A percentile compares a stretch with the other conserved stretches of the same genome.
Conservation (phyloP, 441 rosid species). For the Adansonia grandidieri region DNA sequence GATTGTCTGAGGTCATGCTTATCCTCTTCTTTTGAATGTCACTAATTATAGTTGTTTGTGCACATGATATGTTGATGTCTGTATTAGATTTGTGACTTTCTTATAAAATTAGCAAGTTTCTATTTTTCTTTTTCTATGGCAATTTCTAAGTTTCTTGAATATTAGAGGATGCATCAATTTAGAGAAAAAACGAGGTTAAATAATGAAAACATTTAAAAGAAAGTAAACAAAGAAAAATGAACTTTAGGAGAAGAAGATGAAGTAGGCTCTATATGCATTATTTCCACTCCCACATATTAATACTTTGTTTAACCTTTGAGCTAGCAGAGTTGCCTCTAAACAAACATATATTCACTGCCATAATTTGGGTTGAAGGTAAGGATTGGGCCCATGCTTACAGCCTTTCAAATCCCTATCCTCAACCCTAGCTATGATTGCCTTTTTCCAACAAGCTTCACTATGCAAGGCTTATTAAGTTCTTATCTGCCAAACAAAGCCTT, state of each 20-base stretch:
- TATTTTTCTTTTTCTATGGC: not conserved
- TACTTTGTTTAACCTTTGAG: too few relatives aligned
- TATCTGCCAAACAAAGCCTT: not conserved
- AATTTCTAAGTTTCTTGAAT: too few relatives aligned
- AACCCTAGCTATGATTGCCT: not conserved
- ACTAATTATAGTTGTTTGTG: not conserved
- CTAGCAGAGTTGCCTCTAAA: not conserved
- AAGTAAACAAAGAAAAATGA: too few relatives aligned
- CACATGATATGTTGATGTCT: not conserved
- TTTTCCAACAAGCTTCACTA: not conserved
- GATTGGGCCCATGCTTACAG: not conserved
- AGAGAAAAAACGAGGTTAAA: too few relatives aligned
- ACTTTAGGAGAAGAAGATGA: too few relatives aligned
- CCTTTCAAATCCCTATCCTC: not conserved
- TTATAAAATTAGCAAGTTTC: slow-evolving; percentile 4
- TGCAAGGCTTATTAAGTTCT: not conserved
- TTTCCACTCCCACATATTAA: too few relatives aligned
- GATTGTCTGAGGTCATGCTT: not conserved
- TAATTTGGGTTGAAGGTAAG: not conserved
- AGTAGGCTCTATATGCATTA: too few relatives aligned
- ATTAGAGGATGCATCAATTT: too few relatives aligned
- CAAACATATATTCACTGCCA: not conserved
- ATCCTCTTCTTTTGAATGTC: slow-evolving; percentile 1
- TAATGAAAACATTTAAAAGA: too few relatives aligned
- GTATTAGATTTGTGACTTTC: slow-evolving; percentile 11